Conservation (phyloP, 2,329 filamentous ascomycete species). For the Neofusicoccum umdonicola region DNA sequence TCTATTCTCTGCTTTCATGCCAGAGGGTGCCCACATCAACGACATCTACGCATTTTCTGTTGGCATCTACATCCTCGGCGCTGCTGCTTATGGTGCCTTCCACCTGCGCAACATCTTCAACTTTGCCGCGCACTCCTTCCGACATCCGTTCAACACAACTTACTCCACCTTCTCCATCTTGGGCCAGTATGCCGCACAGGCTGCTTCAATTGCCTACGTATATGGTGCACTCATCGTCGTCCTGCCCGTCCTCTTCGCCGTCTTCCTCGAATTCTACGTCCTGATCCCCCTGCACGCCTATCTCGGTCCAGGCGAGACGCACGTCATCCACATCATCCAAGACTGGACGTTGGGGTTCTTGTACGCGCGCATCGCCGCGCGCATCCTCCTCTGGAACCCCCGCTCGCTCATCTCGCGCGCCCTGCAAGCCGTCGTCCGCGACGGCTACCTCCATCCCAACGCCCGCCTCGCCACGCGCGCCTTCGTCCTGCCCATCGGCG, state of each 20-base stretch:
- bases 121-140: slow-evolving; percentile 27
- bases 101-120: slow-evolving; percentile 42
- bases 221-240: slow-evolving; percentile 73
- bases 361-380: slow-evolving; percentile 77
- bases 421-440: slow-evolving; percentile 67
- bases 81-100: slow-evolving; percentile 60
- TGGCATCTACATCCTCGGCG: slow-evolving; percentile 78
- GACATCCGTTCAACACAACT: slow-evolving; percentile 30
- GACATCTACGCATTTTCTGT: slow-evolving; percentile 96
- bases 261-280: slow-evolving; percentile 83
- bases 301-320: slow-evolving; percentile 46
- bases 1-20: slow-evolving; percentile 72
- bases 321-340: slow-evolving; percentile 84
- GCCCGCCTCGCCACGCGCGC: slow-evolving; percentile 75
- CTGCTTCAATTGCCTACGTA: slow-evolving; percentile 66
- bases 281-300: slow-evolving; percentile 84
- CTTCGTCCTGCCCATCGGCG: slow-evolving; percentile 73
- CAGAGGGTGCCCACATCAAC: slow-evolving; percentile 66
- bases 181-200: slow-evolving; percentile 32
- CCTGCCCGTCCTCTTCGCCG: slow-evolving; percentile 75
- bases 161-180: slow-evolving; percentile 22
- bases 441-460: slow-evolving; percentile 75
- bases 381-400: slow-evolving; percentile 66
- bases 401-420: slow-evolving; percentile 71
- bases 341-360: slow-evolving; percentile 91